Evolutionary conservation across 805 yeast species (phyloP).

Genomic region (Candida argentea): DNA sequence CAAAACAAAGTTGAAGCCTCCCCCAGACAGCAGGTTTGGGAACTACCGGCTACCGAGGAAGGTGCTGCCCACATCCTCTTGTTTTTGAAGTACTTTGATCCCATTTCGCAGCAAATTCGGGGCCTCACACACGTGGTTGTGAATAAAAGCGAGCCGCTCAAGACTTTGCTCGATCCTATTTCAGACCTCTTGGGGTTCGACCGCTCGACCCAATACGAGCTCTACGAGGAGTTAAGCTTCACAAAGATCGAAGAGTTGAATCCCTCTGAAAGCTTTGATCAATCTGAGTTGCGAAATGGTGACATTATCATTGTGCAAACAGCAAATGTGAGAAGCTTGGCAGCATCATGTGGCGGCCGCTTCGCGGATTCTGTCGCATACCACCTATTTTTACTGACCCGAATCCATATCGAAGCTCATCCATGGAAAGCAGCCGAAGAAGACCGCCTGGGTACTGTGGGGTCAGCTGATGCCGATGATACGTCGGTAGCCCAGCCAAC

Average conservation of each 20-base stretch:
- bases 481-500: slow-evolving; percentile 8
- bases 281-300: slow-evolving; percentile 54
- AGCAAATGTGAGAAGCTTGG: slow-evolving; percentile 14
- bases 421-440: slow-evolving; percentile 25
- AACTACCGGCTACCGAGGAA: slow-evolving; percentile 9
- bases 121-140: slow-evolving; percentile 59
- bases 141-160: slow-evolving; percentile 35
- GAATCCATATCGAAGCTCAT: slow-evolving; percentile 48
- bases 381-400: slow-evolving; percentile 46
- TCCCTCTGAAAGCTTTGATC: slow-evolving; percentile 33
- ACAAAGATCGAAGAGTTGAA: slow-evolving; percentile 38
- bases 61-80: slow-evolving; percentile 15
- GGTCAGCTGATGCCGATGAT: slow-evolving; percentile 3
- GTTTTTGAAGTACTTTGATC: slow-evolving; percentile 63
- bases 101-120: slow-evolving; percentile 36
- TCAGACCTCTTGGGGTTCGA: slow-evolving; percentile 31
- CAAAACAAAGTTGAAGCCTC: slow-evolving; percentile 6
- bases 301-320: slow-evolving; percentile 45
- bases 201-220: slow-evolving; percentile 20
- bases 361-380: slow-evolving; percentile 29
- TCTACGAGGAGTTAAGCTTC: slow-evolving; percentile 56
- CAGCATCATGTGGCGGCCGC: slow-evolving; percentile 5
- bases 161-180: slow-evolving; percentile 29
- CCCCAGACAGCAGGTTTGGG: too few species aligned
- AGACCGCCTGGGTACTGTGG: background rate